Evolutionary conservation across 768 basidiomycete genomes (phyloP).

Genomic region (Hydnomerulius pinastri): DNA sequence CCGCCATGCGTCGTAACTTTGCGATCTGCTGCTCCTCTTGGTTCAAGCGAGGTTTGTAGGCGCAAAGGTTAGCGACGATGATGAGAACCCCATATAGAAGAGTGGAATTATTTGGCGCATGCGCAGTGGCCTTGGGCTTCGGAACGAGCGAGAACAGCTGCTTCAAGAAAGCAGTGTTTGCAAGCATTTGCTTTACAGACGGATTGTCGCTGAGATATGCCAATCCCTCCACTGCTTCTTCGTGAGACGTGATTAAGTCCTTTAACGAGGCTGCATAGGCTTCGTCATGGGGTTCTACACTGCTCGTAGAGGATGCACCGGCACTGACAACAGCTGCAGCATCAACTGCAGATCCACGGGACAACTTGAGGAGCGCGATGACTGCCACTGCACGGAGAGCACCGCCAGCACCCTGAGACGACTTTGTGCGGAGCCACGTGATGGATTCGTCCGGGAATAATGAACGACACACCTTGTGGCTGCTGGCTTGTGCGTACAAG

Average conservation of each 20-base stretch:
- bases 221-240: slow-evolving; percentile 79
- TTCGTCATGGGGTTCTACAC: slow-evolving; percentile 34
- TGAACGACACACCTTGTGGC: slow-evolving; percentile 70
- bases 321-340: slow-evolving; percentile 20
- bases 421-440: slow-evolving; percentile 68
- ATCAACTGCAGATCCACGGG: slow-evolving; percentile 55
- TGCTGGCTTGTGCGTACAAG: slow-evolving; percentile 73
- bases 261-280: slow-evolving; percentile 59
- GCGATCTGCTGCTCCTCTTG: slow-evolving; percentile 84
- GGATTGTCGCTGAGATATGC: slow-evolving; percentile 78
- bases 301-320: slow-evolving; percentile 10
- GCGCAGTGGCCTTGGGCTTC: slow-evolving; percentile 39
- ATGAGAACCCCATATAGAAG: slow-evolving; percentile 77
- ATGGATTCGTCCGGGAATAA: slow-evolving; percentile 56
- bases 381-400: slow-evolving; percentile 62
- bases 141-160: slow-evolving; percentile 59
- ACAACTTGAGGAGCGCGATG: slow-evolving; percentile 78
- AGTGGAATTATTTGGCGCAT: slow-evolving; percentile 43
- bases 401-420: slow-evolving; percentile 46
- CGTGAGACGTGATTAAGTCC: slow-evolving; percentile 51
- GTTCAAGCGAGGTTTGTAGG: slow-evolving; percentile 67
- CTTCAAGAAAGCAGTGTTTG: slow-evolving; percentile 57
- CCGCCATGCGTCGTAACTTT: slow-evolving; percentile 77
- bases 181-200: slow-evolving; percentile 60
- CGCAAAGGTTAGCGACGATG: slow-evolving; percentile 74